Conservation (phyloP, 2,329 filamentous ascomycete species). For the Hortaea sp. region DNA sequence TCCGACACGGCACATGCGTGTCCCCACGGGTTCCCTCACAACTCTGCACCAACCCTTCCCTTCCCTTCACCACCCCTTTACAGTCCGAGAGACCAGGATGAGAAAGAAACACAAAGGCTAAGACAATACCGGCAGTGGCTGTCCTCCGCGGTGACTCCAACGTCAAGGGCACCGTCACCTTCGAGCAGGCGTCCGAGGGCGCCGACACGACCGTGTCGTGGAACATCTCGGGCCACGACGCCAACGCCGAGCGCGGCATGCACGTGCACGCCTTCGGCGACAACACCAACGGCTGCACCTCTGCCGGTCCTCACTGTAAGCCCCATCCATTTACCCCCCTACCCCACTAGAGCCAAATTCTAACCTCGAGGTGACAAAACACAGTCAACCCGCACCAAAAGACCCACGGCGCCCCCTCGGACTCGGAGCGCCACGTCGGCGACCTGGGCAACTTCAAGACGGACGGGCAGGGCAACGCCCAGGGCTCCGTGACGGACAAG, state of each 20-base stretch:
- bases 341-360: background rate
- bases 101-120: no score
- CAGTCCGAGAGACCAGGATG: no score
- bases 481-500: constrained; percentile 70
- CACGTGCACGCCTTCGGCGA: constrained; percentile 99
- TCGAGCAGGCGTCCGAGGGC: constrained; percentile 82
- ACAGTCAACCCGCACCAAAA: constrained; percentile 92
- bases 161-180: constrained; percentile 84
- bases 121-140: constrained; percentile 54
- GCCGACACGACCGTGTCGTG: constrained; percentile 78
- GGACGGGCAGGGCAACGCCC: constrained; percentile 80
- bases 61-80: no score
- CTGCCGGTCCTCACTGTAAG: constrained; percentile 93
- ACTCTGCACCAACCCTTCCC: no score
- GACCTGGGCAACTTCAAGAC: constrained; percentile 97
- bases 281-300: constrained; percentile 99
- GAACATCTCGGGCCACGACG: constrained; percentile 84
- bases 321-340: constrained; percentile 13
- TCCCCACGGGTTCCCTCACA: no score
- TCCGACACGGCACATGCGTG: no score
- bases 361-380: background rate
- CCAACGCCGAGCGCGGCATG: constrained; percentile 95
- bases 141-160: constrained; percentile 97
- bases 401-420: constrained; percentile 77
- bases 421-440: constrained; percentile 84